Evolutionary conservation across 1,284 basidiomycete genomes (phyloP).

Genomic region (Cutaneotrichosporon sp.): DNA sequence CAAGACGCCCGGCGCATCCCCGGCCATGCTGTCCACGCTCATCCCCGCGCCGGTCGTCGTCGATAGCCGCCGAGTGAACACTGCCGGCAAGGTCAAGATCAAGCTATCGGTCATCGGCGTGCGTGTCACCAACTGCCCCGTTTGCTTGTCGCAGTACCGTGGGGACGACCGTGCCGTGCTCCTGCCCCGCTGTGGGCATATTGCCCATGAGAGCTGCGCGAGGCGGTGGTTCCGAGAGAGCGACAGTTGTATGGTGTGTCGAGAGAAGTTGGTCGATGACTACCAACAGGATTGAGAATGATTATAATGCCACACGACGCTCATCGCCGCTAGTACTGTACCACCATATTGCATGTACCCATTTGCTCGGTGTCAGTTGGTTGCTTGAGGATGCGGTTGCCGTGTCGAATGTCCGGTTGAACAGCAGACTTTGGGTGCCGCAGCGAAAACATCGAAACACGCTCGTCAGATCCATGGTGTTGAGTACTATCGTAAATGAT

Average conservation of each 20-base stretch:
- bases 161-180: constrained; percentile 58
- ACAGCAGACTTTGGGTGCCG: too few species aligned
- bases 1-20: constrained; percentile 34
- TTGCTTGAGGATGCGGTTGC: too few species aligned
- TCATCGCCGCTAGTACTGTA: too few species aligned
- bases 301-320: too few species aligned
- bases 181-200: constrained; percentile 64
- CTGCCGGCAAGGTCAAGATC: constrained; percentile 68
- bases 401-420: too few species aligned
- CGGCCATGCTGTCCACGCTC: constrained; percentile 46
- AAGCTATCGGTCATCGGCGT: constrained; percentile 69
- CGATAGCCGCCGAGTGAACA: constrained; percentile 60
- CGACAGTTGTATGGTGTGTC: constrained; percentile 45
- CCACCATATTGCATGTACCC: too few species aligned
- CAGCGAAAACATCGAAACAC: too few species aligned
- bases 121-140: constrained; percentile 69
- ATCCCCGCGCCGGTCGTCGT: constrained; percentile 62
- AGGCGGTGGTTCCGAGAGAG: constrained; percentile 45
- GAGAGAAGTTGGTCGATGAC: constrained; percentile 22
- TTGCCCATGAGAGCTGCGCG: constrained; percentile 44
- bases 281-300: background rate
- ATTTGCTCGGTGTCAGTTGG: too few species aligned
- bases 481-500: too few species aligned
- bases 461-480: too few species aligned
- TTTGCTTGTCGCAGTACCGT: constrained; percentile 73